Conservation (phyloP, 208 protist species). For the Crithidia sp. region DNA sequence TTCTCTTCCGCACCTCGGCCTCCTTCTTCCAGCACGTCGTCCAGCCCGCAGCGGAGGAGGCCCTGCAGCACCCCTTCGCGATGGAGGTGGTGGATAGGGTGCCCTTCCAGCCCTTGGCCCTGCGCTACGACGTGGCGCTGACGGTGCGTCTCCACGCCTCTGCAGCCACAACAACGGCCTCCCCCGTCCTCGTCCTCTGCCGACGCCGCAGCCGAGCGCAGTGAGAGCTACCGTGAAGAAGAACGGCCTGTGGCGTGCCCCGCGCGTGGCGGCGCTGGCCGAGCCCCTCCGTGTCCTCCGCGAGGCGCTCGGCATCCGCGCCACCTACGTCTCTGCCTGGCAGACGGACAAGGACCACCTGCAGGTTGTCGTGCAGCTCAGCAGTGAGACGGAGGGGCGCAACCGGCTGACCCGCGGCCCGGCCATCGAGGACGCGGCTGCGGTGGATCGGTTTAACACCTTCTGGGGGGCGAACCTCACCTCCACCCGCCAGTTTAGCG, state of each 20-base stretch:
- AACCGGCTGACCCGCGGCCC: slow-evolving; percentile 81
- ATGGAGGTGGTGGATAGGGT: slow-evolving; percentile 56
- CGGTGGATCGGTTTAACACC: slow-evolving; percentile 71
- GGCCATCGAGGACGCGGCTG: slow-evolving; percentile 67
- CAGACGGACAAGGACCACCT: slow-evolving; percentile 39
- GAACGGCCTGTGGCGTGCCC: slow-evolving; percentile 18
- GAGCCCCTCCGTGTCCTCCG: slow-evolving; percentile 36
- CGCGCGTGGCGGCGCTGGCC: slow-evolving; percentile 25
- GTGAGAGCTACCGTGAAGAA: slow-evolving; percentile 20
- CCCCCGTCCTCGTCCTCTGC: neutral
- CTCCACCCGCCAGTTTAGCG: slow-evolving; percentile 86
- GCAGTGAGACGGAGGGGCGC: slow-evolving; percentile 66
- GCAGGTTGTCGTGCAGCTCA: slow-evolving; percentile 64
- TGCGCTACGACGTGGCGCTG: slow-evolving; percentile 74
- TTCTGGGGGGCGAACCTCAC: slow-evolving; percentile 80
- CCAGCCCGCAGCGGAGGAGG: slow-evolving; percentile 64
- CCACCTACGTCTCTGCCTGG: slow-evolving; percentile 57
- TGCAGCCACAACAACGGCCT: neutral
- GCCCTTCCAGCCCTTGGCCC: slow-evolving; percentile 65
- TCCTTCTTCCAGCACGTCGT: slow-evolving; percentile 71
- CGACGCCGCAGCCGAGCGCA: slow-evolving; percentile 16
- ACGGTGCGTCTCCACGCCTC: slow-evolving; percentile 27
- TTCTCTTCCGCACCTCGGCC: slow-evolving; percentile 78
- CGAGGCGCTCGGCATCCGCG: slow-evolving; percentile 61
- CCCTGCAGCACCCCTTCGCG: slow-evolving; percentile 55